Base-by-base conservation (phyloP, 2,329 filamentous ascomycete species). In the Polytolypa hystricis region DNA sequence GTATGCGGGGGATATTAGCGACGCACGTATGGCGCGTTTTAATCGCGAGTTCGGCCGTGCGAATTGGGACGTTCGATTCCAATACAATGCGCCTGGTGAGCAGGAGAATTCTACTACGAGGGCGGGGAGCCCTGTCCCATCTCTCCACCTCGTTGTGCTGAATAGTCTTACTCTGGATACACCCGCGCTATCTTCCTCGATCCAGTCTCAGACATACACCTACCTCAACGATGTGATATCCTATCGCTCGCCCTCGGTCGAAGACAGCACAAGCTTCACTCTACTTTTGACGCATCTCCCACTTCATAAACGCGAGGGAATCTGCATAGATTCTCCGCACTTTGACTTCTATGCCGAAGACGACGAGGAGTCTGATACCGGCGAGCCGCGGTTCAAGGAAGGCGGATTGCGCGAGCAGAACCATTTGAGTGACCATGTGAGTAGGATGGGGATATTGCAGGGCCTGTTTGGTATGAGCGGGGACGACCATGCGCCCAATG, bases 111-210 rank as follows among this genome's bases (percentile, higher is more conserved):
- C 52, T 46, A 61, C 40, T 60, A 39, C 20, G 48, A 61, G 0
- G 40, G 55, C 55, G 3, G 55, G 57, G 6, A 27, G 40, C 7
- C n/a, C 44, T 5, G 43, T 40, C 17, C 61, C 86, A 2, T 79
- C 84, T 43, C 65, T 98, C 30, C 81, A 89, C 46, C 68, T 98
- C 39, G 67, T 96, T 19, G 74, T 93, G 23, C 70, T 98, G 45
- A 98, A 98, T 60, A 80, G 84, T 38, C 85, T 98, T 74, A 93
- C 93, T 51, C 74, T 98, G 25, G 91, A 98, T 58, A 82, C 78
- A 0, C 91, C 91, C 0, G 84, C 81, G 4, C 66, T 74, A 26
- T 73, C 75, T 12, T 50, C 65, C 3, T 66, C 72, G 2, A 69
- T 94, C 3, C 85, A 93, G 54, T 70, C 78, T 41, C 67, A 79